Conservation (phyloP, 179 eudicot genomes). For the Beta lomatogona region DNA sequence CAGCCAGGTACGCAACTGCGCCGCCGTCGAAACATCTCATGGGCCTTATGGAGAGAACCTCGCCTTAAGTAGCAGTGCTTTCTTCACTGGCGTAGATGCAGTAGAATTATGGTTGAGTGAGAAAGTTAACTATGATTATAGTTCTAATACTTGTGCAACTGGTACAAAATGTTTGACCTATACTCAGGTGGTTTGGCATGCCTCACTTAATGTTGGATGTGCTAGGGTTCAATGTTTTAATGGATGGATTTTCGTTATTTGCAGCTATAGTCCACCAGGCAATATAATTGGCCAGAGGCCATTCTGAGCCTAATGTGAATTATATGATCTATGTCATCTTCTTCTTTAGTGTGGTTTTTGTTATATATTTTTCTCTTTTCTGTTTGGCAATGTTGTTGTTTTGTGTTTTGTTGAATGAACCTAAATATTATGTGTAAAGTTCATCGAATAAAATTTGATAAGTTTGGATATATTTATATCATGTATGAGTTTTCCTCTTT, state of each 20-base stretch:
- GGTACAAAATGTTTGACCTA: conserved; percentile 7
- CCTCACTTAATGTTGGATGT: conserved; percentile 23
- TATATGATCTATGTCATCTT: too few relatives aligned
- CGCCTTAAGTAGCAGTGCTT: conserved; percentile 29
- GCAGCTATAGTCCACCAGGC: conserved; percentile 24
- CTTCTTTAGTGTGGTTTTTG: too few relatives aligned
- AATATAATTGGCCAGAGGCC: conserved; percentile 14
- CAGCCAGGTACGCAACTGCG: conserved; percentile 25
- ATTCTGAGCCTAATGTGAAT: neutral
- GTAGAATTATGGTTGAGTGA: conserved; percentile 47
- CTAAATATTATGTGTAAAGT: too few relatives aligned
- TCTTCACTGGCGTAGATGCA: conserved; percentile 21
- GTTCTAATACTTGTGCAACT: conserved; percentile 37
- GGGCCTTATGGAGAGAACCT: conserved; percentile 42
- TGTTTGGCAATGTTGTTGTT: neutral
- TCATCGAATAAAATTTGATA: too few relatives aligned
- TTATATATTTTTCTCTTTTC: neutral
- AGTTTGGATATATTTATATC: too few relatives aligned
- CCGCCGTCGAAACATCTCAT: conserved; percentile 7
- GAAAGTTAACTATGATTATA: conserved; percentile 34
- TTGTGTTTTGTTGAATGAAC: too few relatives aligned
- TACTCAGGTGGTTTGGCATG: conserved; percentile 33
- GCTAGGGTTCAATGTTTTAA: conserved; percentile 22
- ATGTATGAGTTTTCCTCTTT: too few relatives aligned
- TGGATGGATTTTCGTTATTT: conserved; percentile 14